phyloP scores from a whole-genome alignment of 139 green algal species.

The Asterochloris sp. region DNA sequence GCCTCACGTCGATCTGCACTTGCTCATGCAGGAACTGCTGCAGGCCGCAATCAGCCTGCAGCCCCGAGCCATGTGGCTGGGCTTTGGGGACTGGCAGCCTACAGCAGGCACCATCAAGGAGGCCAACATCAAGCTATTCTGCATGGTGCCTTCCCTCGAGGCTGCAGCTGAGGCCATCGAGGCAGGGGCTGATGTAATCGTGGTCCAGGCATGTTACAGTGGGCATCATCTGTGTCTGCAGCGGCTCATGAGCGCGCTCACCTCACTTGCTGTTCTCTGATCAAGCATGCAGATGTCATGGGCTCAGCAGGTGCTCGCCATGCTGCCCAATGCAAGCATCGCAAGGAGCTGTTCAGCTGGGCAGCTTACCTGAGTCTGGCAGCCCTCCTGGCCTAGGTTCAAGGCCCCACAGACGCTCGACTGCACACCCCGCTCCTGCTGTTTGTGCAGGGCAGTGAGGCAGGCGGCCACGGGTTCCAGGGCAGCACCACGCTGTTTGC shows the following conservation, averaged over 20 bases:
- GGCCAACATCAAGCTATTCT: slow-evolving; percentile 5
- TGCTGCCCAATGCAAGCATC: background rate
- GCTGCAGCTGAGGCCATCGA: background rate
- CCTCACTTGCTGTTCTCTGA: too few species aligned
- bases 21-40: background rate
- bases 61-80: slow-evolving; percentile 11
- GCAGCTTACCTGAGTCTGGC: background rate
- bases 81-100: slow-evolving; percentile 7
- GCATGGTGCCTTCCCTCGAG: background rate
- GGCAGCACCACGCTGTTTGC: background rate
- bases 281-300: too few species aligned
- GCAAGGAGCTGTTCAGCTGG: background rate
- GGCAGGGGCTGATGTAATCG: slow-evolving; percentile 8
- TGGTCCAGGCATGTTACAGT: background rate
- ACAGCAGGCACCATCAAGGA: background rate
- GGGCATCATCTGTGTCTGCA: background rate
- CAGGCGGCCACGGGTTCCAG: slow-evolving; percentile 10
- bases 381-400: background rate
- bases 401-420: background rate
- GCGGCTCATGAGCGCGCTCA: too few species aligned
- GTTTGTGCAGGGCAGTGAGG: slow-evolving; percentile 2
- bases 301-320: too few species aligned
- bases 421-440: background rate
- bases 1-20: background rate
- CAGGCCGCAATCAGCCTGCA: background rate